These are phyloP conservation scores for Apium graveolens DNA, from an alignment of 129 eudicot genomes.

Conservation along the genomic window DNA sequence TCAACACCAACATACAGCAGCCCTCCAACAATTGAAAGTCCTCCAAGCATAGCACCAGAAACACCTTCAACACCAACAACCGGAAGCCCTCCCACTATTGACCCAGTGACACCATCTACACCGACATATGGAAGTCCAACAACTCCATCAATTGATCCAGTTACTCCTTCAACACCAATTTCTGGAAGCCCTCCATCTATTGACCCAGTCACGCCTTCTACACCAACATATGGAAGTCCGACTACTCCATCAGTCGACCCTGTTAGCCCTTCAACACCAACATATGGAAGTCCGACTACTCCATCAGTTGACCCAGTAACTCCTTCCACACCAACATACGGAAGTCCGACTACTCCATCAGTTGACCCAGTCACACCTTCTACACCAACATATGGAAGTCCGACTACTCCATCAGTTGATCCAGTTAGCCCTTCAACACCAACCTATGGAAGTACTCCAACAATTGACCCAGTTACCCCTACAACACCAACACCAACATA, in stretches of 20 bases:
- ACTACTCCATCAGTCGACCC: not conserved
- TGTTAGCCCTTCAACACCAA: not conserved
- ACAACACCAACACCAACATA: not conserved
- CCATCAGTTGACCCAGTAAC: not conserved
- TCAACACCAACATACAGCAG: slow-evolving; percentile 23
- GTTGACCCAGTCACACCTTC: not conserved
- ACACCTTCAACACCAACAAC: slow-evolving; percentile 21
- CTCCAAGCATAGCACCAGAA: not conserved
- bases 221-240: slow-evolving; percentile 31
- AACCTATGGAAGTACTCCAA: not conserved
- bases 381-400: slow-evolving; percentile 3
- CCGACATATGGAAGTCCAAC: slow-evolving; percentile 21
- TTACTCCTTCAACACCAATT: slow-evolving; percentile 21
- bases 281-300: not conserved
- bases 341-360: not conserved
- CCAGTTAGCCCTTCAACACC: not conserved
- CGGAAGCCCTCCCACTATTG: slow-evolving; percentile 10
- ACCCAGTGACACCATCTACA: not conserved
- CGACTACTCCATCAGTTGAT: not conserved
- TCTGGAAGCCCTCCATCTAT: not conserved
- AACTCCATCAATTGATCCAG: slow-evolving; percentile 9
- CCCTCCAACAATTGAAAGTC: not conserved
- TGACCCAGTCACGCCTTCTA: not conserved
- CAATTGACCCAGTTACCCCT: not conserved
- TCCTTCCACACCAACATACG: too few relatives aligned